These are phyloP conservation scores for Aristolochia fimbriata DNA, from an alignment of 164 flowering plant species.

Conservation along the genomic window DNA sequence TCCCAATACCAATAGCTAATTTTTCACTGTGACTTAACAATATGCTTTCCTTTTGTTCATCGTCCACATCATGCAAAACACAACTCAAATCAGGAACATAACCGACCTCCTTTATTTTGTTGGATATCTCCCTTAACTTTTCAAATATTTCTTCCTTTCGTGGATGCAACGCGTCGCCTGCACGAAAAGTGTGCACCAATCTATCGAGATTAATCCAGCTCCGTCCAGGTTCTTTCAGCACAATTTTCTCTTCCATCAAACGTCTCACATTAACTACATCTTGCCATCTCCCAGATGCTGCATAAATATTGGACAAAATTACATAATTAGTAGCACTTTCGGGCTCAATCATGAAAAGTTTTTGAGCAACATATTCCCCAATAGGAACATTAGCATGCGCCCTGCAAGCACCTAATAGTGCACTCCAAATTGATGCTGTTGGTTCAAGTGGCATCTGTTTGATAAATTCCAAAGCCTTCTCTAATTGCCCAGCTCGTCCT, in stretches of 20 bases:
- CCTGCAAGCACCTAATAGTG: slow-evolving; percentile 23
- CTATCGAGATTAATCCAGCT: slow-evolving; percentile 22
- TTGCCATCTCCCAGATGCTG: slow-evolving; percentile 23
- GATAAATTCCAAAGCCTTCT: slow-evolving; percentile 18
- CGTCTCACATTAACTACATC: slow-evolving; percentile 18
- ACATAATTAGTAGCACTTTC: slow-evolving; percentile 27
- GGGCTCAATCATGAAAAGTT: slow-evolving; percentile 22
- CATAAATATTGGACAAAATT: slow-evolving; percentile 24
- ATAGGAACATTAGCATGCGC: slow-evolving; percentile 16
- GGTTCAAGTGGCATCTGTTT: slow-evolving; percentile 22
- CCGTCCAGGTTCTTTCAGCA: slow-evolving; percentile 23
- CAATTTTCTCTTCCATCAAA: slow-evolving; percentile 17
- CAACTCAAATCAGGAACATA: slow-evolving; percentile 17
- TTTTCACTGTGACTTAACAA: slow-evolving; percentile 15
- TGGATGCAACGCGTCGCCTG: slow-evolving; percentile 17
- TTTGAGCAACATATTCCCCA: slow-evolving; percentile 22
- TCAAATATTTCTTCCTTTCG: slow-evolving; percentile 15
- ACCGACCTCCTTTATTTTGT: slow-evolving; percentile 8
- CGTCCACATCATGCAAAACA: slow-evolving; percentile 18
- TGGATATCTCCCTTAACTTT: slow-evolving; percentile 9
- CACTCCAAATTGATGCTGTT: slow-evolving; percentile 27
- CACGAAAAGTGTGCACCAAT: slow-evolving; percentile 22
- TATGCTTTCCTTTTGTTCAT: slow-evolving; percentile 14
- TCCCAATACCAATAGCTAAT: slow-evolving; percentile 12
- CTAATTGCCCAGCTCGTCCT: slow-evolving; percentile 23